Base-by-base conservation (phyloP, 164 flowering plant species). In the Magnolia sinica region DNA sequence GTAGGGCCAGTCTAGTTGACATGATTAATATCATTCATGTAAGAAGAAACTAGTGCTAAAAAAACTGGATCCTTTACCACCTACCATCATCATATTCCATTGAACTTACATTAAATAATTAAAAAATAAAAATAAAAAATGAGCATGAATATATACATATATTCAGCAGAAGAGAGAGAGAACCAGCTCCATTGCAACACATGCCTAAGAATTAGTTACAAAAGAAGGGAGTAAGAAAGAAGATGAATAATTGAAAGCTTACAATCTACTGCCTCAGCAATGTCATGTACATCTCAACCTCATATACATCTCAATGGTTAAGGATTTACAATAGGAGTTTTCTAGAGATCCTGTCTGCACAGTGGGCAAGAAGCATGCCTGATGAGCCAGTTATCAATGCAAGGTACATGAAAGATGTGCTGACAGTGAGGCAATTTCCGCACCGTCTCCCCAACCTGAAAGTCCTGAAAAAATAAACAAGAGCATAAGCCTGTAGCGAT, bases 301-400 rank as follows among this genome's bases (percentile, higher is more conserved):
- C 76, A 68, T 24, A 63, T 37, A 68, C 55, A 45, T 45, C 74
- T 70, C 75, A 22, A 76, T 72, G 50, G n/a, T 3, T 19, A 24
- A 73, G 68, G 73, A 82, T 81, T 76, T 76, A 75, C 80, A 73
- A 14, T 19, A 72, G 64, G 22, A 61, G 1, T 4, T 65, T 55
- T 37, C 85, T 79, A 93, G 82, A 94, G 82, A 85, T 95, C 93
- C 78, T 91, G 86, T 85, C 98, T 87, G 85, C 98, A 95, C 64
- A 95, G 74, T 23, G 98, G 98, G 82, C 98, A 93, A 20, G 97
- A 93, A 31, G 88, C 97, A 73, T 91, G 97, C 78, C 89, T 83
- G 18, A 90, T 73, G 59, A 95, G 92, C 98, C 98, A 95, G 55
- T 86, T 88, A 79, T 95, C 98, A 63, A 95, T 95, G 84, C 98